These are phyloP conservation scores for Podaxis sp. DNA, from an alignment of 768 basidiomycete species.

Conservation along the genomic window DNA sequence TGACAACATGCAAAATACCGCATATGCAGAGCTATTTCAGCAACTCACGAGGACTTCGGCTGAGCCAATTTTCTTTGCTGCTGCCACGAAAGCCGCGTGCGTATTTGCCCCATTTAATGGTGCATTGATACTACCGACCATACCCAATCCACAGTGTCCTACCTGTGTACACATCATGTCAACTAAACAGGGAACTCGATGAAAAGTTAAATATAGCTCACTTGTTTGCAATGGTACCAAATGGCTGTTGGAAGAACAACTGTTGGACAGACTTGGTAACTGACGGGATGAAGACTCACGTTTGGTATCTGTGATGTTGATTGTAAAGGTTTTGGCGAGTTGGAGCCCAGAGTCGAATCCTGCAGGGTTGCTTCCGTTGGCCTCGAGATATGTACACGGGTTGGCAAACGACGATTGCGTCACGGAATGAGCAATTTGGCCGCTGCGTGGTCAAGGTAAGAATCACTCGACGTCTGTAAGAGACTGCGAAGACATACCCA, in stretches of 20 bases:
- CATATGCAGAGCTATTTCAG: background rate
- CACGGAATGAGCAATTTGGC: conserved; percentile 45
- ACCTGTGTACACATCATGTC: conserved; percentile 16
- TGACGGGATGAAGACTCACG: conserved; percentile 33
- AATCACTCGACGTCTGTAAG: conserved; percentile 15
- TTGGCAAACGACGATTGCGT: conserved; percentile 54
- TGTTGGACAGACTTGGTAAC: background rate
- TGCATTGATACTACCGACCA: conserved; percentile 36
- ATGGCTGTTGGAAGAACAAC: conserved; percentile 37
- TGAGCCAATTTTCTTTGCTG: conserved; percentile 16
- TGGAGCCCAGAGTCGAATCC: conserved; percentile 60
- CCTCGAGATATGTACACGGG: conserved; percentile 52
- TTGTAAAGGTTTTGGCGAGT: conserved; percentile 37
- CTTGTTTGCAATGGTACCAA: conserved; percentile 57
- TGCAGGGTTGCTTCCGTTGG: conserved; percentile 31
- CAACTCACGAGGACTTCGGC: conserved; percentile 14
- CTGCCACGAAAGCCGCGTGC: conserved; percentile 12
- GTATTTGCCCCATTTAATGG: conserved; percentile 18
- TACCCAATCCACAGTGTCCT: conserved; percentile 48
- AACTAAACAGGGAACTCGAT: background rate
- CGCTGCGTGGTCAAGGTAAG: conserved; percentile 4
- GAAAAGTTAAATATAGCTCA: conserved; percentile 10
- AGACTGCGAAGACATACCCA: conserved; percentile 32
- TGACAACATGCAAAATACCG: background rate
- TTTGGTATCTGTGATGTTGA: conserved; percentile 44